Base-by-base conservation (phyloP, 73 alveolate species). In the Blepharisma stoltei region DNA sequence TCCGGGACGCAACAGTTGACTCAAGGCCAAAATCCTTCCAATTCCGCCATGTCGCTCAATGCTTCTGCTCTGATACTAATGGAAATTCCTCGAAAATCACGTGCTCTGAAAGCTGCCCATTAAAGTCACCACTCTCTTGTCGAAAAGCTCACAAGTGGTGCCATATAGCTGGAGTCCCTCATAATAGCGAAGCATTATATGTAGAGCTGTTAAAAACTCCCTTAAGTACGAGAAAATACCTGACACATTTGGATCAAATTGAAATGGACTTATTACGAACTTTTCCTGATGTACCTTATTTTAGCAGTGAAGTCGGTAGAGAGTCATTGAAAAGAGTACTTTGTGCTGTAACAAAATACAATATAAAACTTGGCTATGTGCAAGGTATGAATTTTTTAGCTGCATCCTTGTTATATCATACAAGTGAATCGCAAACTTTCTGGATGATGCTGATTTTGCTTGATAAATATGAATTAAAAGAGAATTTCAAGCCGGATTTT, bases 391-490 rank as follows among this genome's bases (percentile, higher is more conserved):
- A 78, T 44, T 78, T 78, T 32, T 21, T 78, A 14, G 85, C 85
- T 8, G 85, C 67, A 11, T 14, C 78, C 8, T 67, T 80, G 23
- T 60, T 80, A 47, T 52, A 21, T 32, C 82, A 71, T n/a, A 81
- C 93, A 54, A 82, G 83, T 52, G 93, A 87, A 41, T 85, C 76
- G 54, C 80, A 87, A n/a, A 91, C 97, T 0, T 93, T 93, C 81
- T 90, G 98, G 97, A 81, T 93, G 7, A 86, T 92, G 75, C 83
- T 83, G n/a, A 76, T 92, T 9, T 54, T 92, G 7, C 84, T 92
- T 23, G 95, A 88, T 70, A 95, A 92, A 70, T 92, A 78, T 81
- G 92, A 86, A 60, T 81, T 92, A 70, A 53, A 89, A 44, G 83
- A 60, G 6, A 77, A 85, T 52, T 92, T 75, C 81, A 68, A 81